Conservation (phyloP, 2,329 filamentous ascomycete species). For the Trichoderma oligosporum region DNA sequence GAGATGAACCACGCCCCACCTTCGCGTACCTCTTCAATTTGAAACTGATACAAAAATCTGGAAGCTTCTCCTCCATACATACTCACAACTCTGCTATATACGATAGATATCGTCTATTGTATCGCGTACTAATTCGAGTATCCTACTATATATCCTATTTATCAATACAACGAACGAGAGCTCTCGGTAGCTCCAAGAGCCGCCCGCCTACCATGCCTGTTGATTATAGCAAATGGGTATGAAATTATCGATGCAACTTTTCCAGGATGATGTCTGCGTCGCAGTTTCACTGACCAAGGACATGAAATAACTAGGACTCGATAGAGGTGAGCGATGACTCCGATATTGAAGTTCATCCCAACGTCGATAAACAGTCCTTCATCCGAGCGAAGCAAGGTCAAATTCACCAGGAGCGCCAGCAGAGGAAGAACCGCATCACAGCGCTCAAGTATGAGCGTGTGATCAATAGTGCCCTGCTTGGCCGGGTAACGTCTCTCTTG, state of each 20-base stretch:
- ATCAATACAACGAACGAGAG: background rate
- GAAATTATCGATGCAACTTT: constrained; percentile 21
- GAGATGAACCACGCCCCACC: constrained; percentile 11
- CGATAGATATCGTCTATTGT: background rate
- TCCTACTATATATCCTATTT: no score
- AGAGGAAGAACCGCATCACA: constrained; percentile 83
- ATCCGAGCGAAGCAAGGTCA: constrained; percentile 97
- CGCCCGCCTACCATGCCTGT: constrained; percentile 45
- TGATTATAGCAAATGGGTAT: constrained; percentile 67
- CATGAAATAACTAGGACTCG: constrained; percentile 57
- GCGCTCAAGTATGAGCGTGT: constrained; percentile 88
- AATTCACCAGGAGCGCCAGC: constrained; percentile 85
- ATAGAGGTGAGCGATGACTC: constrained; percentile 98
- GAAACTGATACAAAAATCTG: background rate
- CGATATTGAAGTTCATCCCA: constrained; percentile 96
- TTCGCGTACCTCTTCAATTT: background rate
- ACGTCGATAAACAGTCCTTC: constrained; percentile 97
- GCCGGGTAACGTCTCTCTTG: constrained; percentile 77
- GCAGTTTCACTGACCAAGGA: background rate
- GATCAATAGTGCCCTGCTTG: constrained; percentile 86
- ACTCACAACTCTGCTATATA: background rate
- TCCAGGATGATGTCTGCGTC: no score
- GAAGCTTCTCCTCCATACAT: constrained; percentile 1
- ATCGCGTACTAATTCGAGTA: background rate
- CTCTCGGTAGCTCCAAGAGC: constrained; percentile 11